Base-by-base conservation (phyloP, 2,329 filamentous ascomycete genomes). In the Thelonectria blattea region DNA sequence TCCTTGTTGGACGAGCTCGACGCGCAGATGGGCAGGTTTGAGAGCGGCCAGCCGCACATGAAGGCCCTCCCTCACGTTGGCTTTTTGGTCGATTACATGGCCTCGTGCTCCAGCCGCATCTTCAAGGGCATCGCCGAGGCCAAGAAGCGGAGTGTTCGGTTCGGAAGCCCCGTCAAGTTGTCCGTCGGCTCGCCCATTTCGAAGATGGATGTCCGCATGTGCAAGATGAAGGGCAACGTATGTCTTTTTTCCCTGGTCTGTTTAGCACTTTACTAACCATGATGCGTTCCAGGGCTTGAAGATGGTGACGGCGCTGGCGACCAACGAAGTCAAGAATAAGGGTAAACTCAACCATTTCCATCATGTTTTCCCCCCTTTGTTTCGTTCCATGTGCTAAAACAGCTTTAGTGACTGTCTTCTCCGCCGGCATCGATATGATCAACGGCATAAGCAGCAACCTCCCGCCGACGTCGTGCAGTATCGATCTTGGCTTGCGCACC, bases 101-200 rank as follows among this genome's bases (percentile, higher is more conserved):
- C 81, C 0, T 73, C 74, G 3, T 86, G 88, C 68, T 85, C 88
- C 10, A 81, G 81, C n/a, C 75, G 75, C 8, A 81, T 92, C 2
- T 91, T 92, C 68, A 75, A 84, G 55, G 81, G 88, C 60, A 87
- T 93, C 72, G 87, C 91, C 63, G 85, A 89, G 74, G 85, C 88
- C 7, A 85, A 92, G 75, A 82, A 86, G 68, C 80, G 88, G 56
- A 89, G 87, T 57, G 88, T 93, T 11, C 79, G 88, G 5, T 88
- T 92, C 67, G 88, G 88, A 3, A 81, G 82, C 32, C 77, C 83
- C 3, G 77, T 81, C 3, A 79, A 75, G 52, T 68, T 88, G 5
- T 75, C 77, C 2, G 60, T 84, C 10, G 77, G 77, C 0, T 69
- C 70, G 63, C 84, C 71, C 65, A 79, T 78, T 67, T 84, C 67